Percentiles rank a stretch among this genome's conserved stretches.
phyloP scores from a whole-genome alignment of 1,139 yeast species.

The Torulaspora pretoriensis region DNA sequence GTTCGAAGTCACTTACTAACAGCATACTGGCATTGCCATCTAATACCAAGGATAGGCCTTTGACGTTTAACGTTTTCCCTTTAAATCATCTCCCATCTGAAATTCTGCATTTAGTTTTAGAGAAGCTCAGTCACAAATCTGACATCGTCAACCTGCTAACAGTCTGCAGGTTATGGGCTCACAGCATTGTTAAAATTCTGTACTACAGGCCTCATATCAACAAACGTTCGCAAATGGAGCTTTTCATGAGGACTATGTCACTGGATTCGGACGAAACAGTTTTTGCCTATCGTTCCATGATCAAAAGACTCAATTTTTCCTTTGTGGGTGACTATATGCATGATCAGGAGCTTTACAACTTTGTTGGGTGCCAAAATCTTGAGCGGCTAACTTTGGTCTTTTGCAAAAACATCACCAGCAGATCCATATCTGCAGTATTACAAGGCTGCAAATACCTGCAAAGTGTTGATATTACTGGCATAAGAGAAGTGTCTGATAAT shows the following conservation, averaged over 20 bases:
- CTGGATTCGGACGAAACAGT: slow-evolving; percentile 47
- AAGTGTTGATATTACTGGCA: slow-evolving; percentile 87
- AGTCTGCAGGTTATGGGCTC: slow-evolving; percentile 81
- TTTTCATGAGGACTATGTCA: slow-evolving; percentile 54
- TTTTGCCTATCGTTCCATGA: slow-evolving; percentile 70
- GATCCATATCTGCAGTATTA: slow-evolving; percentile 59
- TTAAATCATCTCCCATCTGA: slow-evolving; percentile 73
- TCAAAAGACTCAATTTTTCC: slow-evolving; percentile 77
- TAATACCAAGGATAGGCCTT: not conserved
- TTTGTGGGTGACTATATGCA: slow-evolving; percentile 65
- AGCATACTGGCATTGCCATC: slow-evolving; percentile 8
- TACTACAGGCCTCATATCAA: slow-evolving; percentile 89
- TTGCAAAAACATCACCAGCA: slow-evolving; percentile 62
- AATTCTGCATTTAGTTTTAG: slow-evolving; percentile 65
- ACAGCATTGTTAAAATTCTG: slow-evolving; percentile 69
- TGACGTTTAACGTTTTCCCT: slow-evolving; percentile 38
- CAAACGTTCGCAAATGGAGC: slow-evolving; percentile 45
- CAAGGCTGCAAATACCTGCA: slow-evolving; percentile 66
- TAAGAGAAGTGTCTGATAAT: slow-evolving; percentile 62
- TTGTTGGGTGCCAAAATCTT: slow-evolving; percentile 63
- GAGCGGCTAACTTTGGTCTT: slow-evolving; percentile 84
- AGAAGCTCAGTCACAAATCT: slow-evolving; percentile 54
- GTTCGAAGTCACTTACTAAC: slow-evolving; percentile 15
- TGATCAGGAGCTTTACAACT: slow-evolving; percentile 55
- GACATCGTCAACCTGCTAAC: slow-evolving; percentile 68